phyloP scores from a whole-genome alignment of 2,329 filamentous ascomycete species.

The Fusarium sp. region DNA sequence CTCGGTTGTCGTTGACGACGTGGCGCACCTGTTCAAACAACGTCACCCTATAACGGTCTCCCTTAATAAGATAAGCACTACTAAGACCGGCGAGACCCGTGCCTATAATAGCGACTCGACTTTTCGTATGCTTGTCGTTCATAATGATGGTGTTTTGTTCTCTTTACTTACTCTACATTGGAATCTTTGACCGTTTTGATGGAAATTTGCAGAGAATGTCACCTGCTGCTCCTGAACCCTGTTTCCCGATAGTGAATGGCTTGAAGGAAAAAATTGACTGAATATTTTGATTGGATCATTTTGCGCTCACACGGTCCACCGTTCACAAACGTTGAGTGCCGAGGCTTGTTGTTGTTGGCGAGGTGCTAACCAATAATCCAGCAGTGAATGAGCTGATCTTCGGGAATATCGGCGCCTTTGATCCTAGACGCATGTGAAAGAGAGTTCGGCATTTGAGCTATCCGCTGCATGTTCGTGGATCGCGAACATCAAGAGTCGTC shows the following conservation, averaged over 20 bases:
- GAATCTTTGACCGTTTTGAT: background rate
- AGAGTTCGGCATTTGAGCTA: background rate
- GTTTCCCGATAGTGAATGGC: background rate
- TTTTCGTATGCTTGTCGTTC: background rate
- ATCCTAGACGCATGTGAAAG: background rate
- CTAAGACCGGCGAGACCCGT: slow-evolving; percentile 54
- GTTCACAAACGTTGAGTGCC: slow-evolving; percentile 1
- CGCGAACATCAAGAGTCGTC: background rate
- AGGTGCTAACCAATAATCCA: background rate
- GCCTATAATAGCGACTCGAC: slow-evolving; percentile 50
- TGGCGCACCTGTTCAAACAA: slow-evolving; percentile 53
- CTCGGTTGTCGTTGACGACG: background rate
- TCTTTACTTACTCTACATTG: background rate
- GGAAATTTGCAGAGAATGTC: background rate
- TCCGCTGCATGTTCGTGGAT: background rate
- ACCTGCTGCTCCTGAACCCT: background rate
- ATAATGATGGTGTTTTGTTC: background rate
- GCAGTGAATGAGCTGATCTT: background rate
- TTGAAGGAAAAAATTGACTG: accelerated
- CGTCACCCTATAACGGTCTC: slow-evolving; percentile 34
- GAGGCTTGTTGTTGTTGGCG: background rate
- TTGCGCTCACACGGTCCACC: background rate
- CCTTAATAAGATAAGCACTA: slow-evolving; percentile 51
- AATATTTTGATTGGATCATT: background rate
- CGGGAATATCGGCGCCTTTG: background rate